These are phyloP conservation scores for Ceratobasidium sp. DNA, from an alignment of 1,284 basidiomycete species.

Conservation along the genomic window DNA sequence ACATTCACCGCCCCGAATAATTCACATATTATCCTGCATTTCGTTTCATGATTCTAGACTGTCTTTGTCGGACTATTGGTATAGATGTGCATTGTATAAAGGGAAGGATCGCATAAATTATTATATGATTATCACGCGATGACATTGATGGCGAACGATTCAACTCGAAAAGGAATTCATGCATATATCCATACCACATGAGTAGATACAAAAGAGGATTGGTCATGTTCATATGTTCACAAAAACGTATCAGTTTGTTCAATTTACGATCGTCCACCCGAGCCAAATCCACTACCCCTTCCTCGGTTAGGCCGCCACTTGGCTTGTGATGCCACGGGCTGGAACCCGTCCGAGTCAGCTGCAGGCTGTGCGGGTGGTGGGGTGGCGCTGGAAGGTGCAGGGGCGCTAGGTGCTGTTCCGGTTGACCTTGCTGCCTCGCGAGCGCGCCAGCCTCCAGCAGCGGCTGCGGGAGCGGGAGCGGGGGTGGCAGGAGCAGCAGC, in stretches of 20 bases:
- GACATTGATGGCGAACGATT: not conserved
- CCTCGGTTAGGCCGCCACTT: constrained; percentile 38
- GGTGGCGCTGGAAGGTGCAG: constrained; percentile 39
- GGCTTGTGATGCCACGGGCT: constrained; percentile 56
- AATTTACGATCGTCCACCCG: constrained; percentile 25
- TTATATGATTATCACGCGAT: constrained; percentile 28
- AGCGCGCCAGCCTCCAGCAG: constrained; percentile 62
- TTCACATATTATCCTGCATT: not conserved
- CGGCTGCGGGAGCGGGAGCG: constrained; percentile 49
- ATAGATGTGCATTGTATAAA: constrained; percentile 3
- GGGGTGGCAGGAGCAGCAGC: constrained; percentile 57
- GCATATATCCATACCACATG: constrained; percentile 33
- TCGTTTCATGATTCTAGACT: not conserved
- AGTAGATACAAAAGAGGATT: constrained; percentile 19
- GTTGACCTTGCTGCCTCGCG: constrained; percentile 59
- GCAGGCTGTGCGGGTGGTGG: constrained; percentile 41
- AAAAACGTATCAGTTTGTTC: not conserved
- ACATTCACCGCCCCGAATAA: not conserved
- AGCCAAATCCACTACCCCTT: constrained; percentile 33
- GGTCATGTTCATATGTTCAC: constrained; percentile 18
- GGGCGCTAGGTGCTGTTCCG: constrained; percentile 43
- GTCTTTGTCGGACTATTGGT: constrained; percentile 3
- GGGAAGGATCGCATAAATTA: constrained; percentile 32
- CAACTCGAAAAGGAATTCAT: constrained; percentile 10
- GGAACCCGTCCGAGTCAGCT: constrained; percentile 73